Conservation (phyloP, 2,329 filamentous ascomycete species). For the Fusarium tupiense region DNA sequence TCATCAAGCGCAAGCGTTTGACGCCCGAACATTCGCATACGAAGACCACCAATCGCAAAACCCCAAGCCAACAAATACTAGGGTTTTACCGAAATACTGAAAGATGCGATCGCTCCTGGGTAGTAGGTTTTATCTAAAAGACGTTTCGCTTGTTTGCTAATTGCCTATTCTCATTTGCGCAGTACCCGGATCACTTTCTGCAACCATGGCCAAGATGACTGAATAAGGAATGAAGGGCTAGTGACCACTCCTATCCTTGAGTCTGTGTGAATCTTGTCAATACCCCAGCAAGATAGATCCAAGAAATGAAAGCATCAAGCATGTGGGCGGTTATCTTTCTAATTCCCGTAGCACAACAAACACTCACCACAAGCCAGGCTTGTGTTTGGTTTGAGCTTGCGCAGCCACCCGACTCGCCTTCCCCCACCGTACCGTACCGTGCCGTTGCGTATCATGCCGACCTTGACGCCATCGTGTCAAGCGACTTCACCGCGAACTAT, state of each 20-base stretch:
- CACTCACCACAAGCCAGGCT: neutral
- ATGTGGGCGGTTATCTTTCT: neutral
- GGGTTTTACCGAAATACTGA: neutral
- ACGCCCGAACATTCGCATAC: neutral
- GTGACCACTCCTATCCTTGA: neutral
- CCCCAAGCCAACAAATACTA: neutral
- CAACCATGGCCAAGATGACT: neutral
- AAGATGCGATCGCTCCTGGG: neutral
- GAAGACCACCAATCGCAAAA: neutral
- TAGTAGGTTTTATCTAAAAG: neutral
- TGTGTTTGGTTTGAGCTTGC: constrained; percentile 11
- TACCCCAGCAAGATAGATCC: neutral
- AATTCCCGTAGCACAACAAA: neutral
- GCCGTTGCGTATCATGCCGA: neutral
- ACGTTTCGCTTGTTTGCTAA: neutral
- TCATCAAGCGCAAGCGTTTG: neutral
- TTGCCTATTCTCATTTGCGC: neutral
- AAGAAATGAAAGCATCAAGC: neutral
- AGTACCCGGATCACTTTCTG: neutral
- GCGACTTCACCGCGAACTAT: neutral
- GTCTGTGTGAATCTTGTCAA: neutral
- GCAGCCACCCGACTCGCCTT: constrained; percentile 25
- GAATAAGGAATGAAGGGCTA: neutral
- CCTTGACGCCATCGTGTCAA: neutral
- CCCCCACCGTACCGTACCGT: neutral